Base-by-base conservation (phyloP, 805 yeast genomes). In the Wickerhamomyces alni region DNA sequence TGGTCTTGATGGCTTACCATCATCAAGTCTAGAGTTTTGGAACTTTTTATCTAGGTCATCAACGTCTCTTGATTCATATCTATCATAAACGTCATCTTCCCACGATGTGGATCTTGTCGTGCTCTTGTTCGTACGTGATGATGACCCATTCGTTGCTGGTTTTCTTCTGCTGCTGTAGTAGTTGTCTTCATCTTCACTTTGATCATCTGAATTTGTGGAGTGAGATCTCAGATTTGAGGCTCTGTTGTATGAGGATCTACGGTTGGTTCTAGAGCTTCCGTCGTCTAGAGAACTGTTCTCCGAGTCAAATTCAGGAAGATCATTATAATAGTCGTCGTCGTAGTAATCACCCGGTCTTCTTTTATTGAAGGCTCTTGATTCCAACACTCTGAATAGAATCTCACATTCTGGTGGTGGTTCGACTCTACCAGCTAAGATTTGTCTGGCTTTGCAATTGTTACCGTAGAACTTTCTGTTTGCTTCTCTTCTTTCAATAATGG, bases 391-490 rank as follows among this genome's bases (percentile, higher is more conserved):
- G 77, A 87, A 80, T 47, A 91, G 72, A 5, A 93, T 74, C 47
- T 88, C 97, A 50, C 88, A 84, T 10, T 84, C 88, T 22, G 96
- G 87, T 3, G 98, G 98, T 3, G 96, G 77, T 35, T 87, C 91
- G n/a, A 91, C 86, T 48, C 83, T 75, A 30, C 99, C 99, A 7
- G 82, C 66, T 38, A 91, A 70, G 54, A 91, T 85, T 57, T 72
- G 72, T 61, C 86, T 77, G n/a, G 97, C 95, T 43, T 93, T 88
- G 60, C 95, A 84, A 48, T 74, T 78, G 51, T 72, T 74, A 29
- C 99, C 98, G 58, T 91, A 91, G 58, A 91, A 91, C 65, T 91
- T 91, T 56, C 96, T 74, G 63, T 91, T 91, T 21, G 98, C 96
- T 54, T 93, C 98, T 65, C 98, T 77, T 68, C 99, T 83, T 65